Conservation (phyloP, 768 basidiomycete species). For the Lyophyllum semitale region DNA sequence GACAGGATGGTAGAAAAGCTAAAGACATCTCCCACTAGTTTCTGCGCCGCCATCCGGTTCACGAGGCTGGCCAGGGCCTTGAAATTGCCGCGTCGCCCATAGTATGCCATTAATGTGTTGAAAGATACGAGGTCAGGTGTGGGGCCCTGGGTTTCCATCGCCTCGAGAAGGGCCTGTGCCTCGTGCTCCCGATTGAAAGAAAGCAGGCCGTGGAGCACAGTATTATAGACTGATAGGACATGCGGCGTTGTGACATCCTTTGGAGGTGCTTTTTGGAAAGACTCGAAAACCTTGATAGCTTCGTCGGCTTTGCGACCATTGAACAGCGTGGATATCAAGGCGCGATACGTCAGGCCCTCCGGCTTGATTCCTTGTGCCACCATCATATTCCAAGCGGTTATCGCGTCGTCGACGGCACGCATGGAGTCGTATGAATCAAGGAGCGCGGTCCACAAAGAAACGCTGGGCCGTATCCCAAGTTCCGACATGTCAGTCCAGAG, state of each 20-base stretch:
- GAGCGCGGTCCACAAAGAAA: slow-evolving; percentile 71
- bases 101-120: slow-evolving; percentile 78
- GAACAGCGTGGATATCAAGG: slow-evolving; percentile 66
- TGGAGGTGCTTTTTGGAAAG: slow-evolving; percentile 44
- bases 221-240: slow-evolving; percentile 62
- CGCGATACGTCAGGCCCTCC: slow-evolving; percentile 65
- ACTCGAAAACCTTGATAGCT: slow-evolving; percentile 51
- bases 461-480: slow-evolving; percentile 50
- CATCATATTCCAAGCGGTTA: slow-evolving; percentile 69
- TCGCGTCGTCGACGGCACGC: slow-evolving; percentile 52
- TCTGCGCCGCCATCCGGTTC: slow-evolving; percentile 51
- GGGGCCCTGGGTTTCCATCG: slow-evolving; percentile 53
- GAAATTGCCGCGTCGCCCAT: slow-evolving; percentile 65
- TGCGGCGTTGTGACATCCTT: slow-evolving; percentile 24
- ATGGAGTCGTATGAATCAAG: slow-evolving; percentile 61
- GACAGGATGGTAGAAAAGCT: slow-evolving; percentile 88
- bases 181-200: slow-evolving; percentile 37
- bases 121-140: slow-evolving; percentile 73
- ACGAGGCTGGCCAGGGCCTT: slow-evolving; percentile 59
- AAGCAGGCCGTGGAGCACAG: slow-evolving; percentile 72
- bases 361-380: slow-evolving; percentile 53
- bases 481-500: slow-evolving; percentile 70
- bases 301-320: slow-evolving; percentile 49
- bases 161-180: slow-evolving; percentile 41
- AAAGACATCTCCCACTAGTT: slow-evolving; percentile 72